Conservation (phyloP, 1,139 yeast species). For the Suhomyces bokatorum region DNA sequence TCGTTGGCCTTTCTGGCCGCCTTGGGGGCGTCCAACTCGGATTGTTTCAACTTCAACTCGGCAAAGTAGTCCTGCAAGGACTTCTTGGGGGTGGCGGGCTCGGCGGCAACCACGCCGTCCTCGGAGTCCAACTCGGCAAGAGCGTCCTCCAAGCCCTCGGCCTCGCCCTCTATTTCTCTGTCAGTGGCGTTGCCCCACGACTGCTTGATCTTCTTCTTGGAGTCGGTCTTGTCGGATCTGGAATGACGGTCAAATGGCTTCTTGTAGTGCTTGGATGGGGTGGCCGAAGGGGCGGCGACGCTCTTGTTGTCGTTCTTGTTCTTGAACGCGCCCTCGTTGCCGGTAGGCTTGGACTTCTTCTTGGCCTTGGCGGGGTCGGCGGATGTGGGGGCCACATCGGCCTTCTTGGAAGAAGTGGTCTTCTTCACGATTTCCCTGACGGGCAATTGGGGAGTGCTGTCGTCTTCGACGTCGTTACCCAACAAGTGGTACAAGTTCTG, state of each 20-base stretch:
- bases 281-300: constrained; percentile 57
- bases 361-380: constrained; percentile 82
- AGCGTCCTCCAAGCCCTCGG: constrained; percentile 65
- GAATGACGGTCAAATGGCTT: constrained; percentile 80
- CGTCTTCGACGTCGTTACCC: constrained; percentile 83
- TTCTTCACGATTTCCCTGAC: constrained; percentile 81
- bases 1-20: constrained; percentile 57
- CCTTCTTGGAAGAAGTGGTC: constrained; percentile 83
- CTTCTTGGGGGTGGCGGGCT: constrained; percentile 49
- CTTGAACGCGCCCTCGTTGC: constrained; percentile 89
- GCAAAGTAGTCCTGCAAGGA: constrained; percentile 75
- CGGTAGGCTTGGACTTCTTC: constrained; percentile 68
- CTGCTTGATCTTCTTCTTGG: constrained; percentile 79
- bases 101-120: constrained; percentile 28
- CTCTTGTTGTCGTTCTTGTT: constrained; percentile 74
- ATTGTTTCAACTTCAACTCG: constrained; percentile 54
- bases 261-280: constrained; percentile 58
- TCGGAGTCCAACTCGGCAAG: constrained; percentile 44
- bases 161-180: constrained; percentile 60
- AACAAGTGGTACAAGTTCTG: constrained; percentile 52
- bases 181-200: constrained; percentile 81
- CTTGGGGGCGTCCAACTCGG: constrained; percentile 44
- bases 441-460: constrained; percentile 51
- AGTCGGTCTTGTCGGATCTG: constrained; percentile 79
- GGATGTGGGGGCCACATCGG: constrained; percentile 80